Conservation (phyloP, 2,329 filamentous ascomycete genomes). For the Diplocarpon rosae region DNA sequence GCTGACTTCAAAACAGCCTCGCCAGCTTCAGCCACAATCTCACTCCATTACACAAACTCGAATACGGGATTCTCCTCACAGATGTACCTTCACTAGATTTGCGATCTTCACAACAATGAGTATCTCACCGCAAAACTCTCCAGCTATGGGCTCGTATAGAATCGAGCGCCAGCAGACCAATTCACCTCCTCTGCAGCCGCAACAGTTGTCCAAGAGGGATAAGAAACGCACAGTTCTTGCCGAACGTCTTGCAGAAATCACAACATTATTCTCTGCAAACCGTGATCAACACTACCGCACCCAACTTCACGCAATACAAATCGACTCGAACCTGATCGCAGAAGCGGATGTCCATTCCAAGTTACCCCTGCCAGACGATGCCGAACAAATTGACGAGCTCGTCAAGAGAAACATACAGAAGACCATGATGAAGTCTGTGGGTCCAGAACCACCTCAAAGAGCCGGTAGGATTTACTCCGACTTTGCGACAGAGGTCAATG, state of each 20-base stretch:
- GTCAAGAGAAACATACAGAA: slow-evolving; percentile 24
- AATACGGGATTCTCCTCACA: no score
- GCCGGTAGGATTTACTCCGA: slow-evolving; percentile 77
- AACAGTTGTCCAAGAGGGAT: slow-evolving; percentile 64
- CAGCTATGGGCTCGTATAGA: slow-evolving; percentile 19
- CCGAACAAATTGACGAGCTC: slow-evolving; percentile 30
- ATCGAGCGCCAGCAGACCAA: slow-evolving; percentile 24
- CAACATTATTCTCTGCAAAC: slow-evolving; percentile 67
- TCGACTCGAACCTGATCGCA: slow-evolving; percentile 77
- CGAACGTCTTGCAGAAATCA: slow-evolving; percentile 67
- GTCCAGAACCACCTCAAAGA: slow-evolving; percentile 36
- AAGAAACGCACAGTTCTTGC: slow-evolving; percentile 75
- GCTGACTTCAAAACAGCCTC: no score
- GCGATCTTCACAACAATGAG: slow-evolving; percentile 19
- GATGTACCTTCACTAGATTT: neutral
- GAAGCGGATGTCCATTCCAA: slow-evolving; percentile 71
- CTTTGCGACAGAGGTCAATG: slow-evolving; percentile 79
- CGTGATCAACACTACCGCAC: slow-evolving; percentile 77
- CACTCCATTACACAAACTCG: no score
- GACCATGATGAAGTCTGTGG: slow-evolving; percentile 28
- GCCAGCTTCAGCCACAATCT: no score
- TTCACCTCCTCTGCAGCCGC: slow-evolving; percentile 23
- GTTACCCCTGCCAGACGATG: slow-evolving; percentile 49
- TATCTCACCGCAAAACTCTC: slow-evolving; percentile 24
- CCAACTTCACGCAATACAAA: slow-evolving; percentile 83